Percentiles rank a stretch among this genome's conserved stretches.
Evolutionary conservation across 768 basidiomycete genomes (phyloP).

Genomic region (Rhizopogon rudus): DNA sequence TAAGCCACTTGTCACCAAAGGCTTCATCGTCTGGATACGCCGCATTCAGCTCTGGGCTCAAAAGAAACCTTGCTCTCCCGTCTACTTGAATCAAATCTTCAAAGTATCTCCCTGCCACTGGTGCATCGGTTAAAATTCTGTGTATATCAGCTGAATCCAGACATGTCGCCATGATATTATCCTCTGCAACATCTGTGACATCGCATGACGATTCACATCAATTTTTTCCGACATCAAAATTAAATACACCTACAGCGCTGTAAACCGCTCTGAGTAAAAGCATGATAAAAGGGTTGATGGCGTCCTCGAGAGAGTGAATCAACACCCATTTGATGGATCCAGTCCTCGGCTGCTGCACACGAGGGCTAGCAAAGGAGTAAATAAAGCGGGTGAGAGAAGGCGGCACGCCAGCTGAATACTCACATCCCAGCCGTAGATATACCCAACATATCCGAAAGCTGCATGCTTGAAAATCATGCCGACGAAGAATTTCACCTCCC

Average conservation of each 20-base stretch:
- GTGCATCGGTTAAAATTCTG: slow-evolving; percentile 20
- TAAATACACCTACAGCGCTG: slow-evolving; percentile 30
- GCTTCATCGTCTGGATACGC: slow-evolving; percentile 46
- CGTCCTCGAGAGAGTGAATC: slow-evolving; percentile 34
- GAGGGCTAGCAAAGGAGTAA: slow-evolving; percentile 12
- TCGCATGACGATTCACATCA: neutral
- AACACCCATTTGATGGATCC: slow-evolving; percentile 41
- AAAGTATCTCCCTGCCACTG: slow-evolving; percentile 31
- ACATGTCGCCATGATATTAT: slow-evolving; percentile 23
- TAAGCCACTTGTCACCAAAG: slow-evolving; percentile 32
- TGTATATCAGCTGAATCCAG: slow-evolving; percentile 13
- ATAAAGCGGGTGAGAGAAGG: neutral
- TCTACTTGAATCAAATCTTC: slow-evolving; percentile 24
- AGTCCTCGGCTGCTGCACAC: slow-evolving; percentile 37
- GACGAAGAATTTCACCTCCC: slow-evolving; percentile 37
- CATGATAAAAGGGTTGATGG: slow-evolving; percentile 47
- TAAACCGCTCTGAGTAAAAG: slow-evolving; percentile 30
- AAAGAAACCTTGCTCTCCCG: slow-evolving; percentile 32
- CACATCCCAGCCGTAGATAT: slow-evolving; percentile 49
- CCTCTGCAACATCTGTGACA: slow-evolving; percentile 31
- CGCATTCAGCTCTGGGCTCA: slow-evolving; percentile 36
- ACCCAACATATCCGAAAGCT: slow-evolving; percentile 36
- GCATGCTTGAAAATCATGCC: slow-evolving; percentile 44
- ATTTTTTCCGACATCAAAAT: neutral
- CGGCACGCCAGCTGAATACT: neutral